Percentiles rank a stretch among this genome's conserved stretches.
Conservation (phyloP, 345 rosid species). For the Raphanus sativus region DNA sequence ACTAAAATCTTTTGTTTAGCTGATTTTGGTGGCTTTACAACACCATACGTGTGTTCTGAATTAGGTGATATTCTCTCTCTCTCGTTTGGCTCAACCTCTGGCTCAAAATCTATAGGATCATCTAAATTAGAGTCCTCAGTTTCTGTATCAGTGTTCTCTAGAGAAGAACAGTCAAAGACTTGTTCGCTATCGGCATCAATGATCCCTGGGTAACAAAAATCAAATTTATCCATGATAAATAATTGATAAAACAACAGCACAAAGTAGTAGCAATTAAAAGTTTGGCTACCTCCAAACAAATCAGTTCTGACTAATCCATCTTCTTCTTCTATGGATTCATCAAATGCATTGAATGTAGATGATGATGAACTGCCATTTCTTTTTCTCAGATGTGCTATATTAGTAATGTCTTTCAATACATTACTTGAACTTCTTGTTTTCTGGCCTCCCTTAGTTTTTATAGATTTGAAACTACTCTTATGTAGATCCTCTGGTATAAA, state of each 20-base stretch:
- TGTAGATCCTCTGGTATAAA: neutral
- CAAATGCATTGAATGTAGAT: too few species aligned
- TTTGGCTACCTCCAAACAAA: neutral
- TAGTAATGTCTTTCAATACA: neutral
- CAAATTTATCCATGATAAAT: too few species aligned
- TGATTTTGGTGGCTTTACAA: too few species aligned
- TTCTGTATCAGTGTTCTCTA: neutral
- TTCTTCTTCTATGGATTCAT: neutral
- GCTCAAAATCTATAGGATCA: neutral
- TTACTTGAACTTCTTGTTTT: neutral
- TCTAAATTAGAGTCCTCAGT: neutral
- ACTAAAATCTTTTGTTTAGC: too few species aligned
- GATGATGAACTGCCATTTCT: neutral
- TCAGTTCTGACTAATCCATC: neutral
- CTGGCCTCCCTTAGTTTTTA: neutral
- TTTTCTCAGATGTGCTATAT: neutral
- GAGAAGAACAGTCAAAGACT: neutral
- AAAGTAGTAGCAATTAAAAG: too few species aligned
- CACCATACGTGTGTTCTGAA: neutral
- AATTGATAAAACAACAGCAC: too few species aligned
- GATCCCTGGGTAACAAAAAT: neutral
- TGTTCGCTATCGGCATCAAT: neutral
- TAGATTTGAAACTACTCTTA: neutral
- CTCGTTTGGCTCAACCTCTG: neutral
- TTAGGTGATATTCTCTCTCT: neutral